Conservation (phyloP, 2,329 filamentous ascomycete species). For the Talaromyces sp. region DNA sequence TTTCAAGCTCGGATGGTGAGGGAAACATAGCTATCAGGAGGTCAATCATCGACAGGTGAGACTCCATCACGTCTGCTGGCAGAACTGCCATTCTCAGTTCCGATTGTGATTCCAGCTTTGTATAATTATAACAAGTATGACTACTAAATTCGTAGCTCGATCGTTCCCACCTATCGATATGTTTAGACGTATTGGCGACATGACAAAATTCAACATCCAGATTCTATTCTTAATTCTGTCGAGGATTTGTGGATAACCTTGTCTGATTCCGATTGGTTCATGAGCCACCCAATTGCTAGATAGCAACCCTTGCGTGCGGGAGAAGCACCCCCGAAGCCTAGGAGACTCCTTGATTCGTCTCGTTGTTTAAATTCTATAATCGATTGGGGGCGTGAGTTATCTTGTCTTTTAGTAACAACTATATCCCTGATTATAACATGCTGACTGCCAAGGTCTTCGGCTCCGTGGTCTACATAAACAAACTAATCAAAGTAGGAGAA, state of each 20-base stretch:
- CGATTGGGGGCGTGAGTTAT: background rate
- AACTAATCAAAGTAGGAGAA: background rate
- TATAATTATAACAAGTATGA: background rate
- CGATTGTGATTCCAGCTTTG: background rate
- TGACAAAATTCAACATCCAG: background rate
- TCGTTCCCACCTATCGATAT: background rate
- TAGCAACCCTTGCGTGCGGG: background rate
- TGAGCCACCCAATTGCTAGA: background rate
- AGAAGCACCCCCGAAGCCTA: background rate
- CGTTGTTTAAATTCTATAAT: background rate
- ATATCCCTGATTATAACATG: background rate
- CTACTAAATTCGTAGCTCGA: background rate
- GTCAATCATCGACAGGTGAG: constrained; percentile 52
- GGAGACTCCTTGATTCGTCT: background rate
- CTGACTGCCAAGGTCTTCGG: background rate
- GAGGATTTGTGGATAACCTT: background rate
- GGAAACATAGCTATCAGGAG: constrained; percentile 56
- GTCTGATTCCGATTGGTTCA: background rate
- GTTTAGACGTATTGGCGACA: background rate
- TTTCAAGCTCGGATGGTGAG: constrained; percentile 41
- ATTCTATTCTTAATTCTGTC: background rate
- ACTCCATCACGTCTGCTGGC: constrained; percentile 48
- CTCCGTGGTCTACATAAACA: background rate
- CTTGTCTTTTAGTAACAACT: background rate
- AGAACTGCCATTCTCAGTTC: constrained; percentile 24